Conservation (phyloP, 2,329 filamentous ascomycete species). For the Beauveria medogensis region DNA sequence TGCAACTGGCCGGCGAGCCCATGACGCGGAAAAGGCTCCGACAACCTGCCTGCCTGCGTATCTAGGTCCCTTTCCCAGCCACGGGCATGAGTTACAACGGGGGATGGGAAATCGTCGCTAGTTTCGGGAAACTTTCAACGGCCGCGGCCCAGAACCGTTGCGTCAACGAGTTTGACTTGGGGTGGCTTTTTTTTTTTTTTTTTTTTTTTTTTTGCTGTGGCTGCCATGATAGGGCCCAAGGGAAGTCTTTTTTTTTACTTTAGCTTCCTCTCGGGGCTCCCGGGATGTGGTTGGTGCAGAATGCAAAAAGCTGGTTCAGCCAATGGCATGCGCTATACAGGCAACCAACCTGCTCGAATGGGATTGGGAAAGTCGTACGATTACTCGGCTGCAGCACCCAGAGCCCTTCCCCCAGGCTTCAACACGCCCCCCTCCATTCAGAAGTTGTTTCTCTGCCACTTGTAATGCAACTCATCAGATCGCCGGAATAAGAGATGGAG, state of each 20-base stretch:
- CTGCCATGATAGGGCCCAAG: too few species aligned
- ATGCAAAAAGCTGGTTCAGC: neutral
- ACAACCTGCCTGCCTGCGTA: too few species aligned
- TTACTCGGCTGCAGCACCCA: neutral
- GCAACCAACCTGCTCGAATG: neutral
- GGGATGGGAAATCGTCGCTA: too few species aligned
- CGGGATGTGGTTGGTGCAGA: neutral
- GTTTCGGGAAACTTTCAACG: too few species aligned
- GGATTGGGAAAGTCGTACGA: slow-evolving; percentile 4
- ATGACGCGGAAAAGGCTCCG: too few species aligned
- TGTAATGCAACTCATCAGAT: neutral
- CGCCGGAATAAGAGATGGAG: neutral
- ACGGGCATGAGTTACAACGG: too few species aligned
- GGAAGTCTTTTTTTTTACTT: too few species aligned
- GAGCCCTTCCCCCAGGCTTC: neutral
- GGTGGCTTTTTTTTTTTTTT: too few species aligned
- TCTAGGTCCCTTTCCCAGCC: too few species aligned
- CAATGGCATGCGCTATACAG: neutral
- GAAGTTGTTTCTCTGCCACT: neutral
- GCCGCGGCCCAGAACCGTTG: too few species aligned
- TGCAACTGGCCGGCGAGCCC: too few species aligned
- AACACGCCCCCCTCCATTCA: neutral
- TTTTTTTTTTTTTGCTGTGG: neutral
- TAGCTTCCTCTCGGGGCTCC: neutral
- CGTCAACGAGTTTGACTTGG: neutral